Base-by-base conservation (phyloP, 2,329 filamentous ascomycete genomes). In the Didymella segeticola region DNA sequence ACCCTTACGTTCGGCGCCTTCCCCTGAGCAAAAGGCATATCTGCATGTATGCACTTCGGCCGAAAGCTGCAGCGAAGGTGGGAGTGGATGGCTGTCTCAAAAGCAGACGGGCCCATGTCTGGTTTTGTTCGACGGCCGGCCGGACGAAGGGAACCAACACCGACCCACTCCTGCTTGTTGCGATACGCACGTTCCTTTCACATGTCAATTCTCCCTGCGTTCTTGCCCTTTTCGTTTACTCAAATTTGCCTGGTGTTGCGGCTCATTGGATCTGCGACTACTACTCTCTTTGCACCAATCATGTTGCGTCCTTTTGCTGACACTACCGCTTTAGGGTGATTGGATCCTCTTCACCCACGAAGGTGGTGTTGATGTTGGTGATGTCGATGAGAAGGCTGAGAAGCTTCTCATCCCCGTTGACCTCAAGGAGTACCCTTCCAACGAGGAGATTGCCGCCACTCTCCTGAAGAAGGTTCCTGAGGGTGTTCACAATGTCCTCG, bases 311-410 rank as follows among this genome's bases (percentile, higher is more conserved):
- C 66, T 37, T 23, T 53, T 34, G 60, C 75, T 77, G 64, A 75
- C 67, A 43, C 57, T 56, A 62, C 57, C 62, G 57, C 54, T 60
- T 59, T 76, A 98, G 95, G 95, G 95, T 75, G 95, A 99, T 80
- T 98, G 93, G 92, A 97, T 99, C 76, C 91, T 99, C 74, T 99
- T 99, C 85, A 97, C 93, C 72, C 92, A 99, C 82, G 95, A 99
- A 82, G 95, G 95, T 84, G 95, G 95, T 89, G 93, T 99, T 67
- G 95, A 99, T 80, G 95, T 99, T 70, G 95, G 95, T 77, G 95
- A 99, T 87, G 95, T 99, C 66, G 95, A 99, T 73, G 92, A 88
- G 63, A 99, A 99, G 85, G 95, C 95, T 62, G 91, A 98, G 86
- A 99, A 98, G 89, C 86, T 99, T 61, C 83, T 99, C 75, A 92